Base-by-base conservation (phyloP, 257 asterid genomes). In the Capsicum rhomboideum region DNA sequence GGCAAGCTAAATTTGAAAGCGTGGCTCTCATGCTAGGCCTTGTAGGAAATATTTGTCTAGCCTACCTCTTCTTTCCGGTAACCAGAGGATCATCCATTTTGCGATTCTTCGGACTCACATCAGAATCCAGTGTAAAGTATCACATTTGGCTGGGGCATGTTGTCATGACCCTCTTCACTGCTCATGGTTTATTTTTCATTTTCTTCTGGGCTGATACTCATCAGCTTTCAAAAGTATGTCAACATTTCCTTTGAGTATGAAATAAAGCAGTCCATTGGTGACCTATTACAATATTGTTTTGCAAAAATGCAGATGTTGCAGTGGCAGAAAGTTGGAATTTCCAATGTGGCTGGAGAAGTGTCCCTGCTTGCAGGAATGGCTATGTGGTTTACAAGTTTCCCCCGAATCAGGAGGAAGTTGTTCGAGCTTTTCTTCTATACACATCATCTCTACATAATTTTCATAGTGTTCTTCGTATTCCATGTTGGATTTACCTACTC, bases 81-180 rank as follows among this genome's bases (percentile, higher is more conserved):
- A 89, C 93, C 1, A 89, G 95, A 77, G 92, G 92, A 31, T 93
- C 97, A 2, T 92, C 97, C 2, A 63, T 92, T 77, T 85, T 93
- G 91, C 92, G 91, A 79, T 86, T 93, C 11, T 40, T 92, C 7
- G 94, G 94, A 82, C 93, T 93, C 8, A 91, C 94, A 9, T 91
- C 97, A 8, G 97, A 93, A 52, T 90, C 94, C 0, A 91, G 93
- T 89, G 92, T 92, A 82, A 93, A 92, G 83, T 93, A 93, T 77
- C 97, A 93, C 83, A 93, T 91, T 61, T 92, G 97, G 96, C 91
- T 93, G 7, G 94, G 97, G 4, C 96, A 93, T 64, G 37, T 87
- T 68, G 89, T 90, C 0, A 85, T 44, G 52, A 11, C 86, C 28
- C 92, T 93, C 20, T 93, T 93, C 68, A 86, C 93, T n/a, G 86